Percentiles rank a stretch among this genome's conserved stretches.
Conservation (phyloP, 2,329 filamentous ascomycete species). For the Epichloe baconii region DNA sequence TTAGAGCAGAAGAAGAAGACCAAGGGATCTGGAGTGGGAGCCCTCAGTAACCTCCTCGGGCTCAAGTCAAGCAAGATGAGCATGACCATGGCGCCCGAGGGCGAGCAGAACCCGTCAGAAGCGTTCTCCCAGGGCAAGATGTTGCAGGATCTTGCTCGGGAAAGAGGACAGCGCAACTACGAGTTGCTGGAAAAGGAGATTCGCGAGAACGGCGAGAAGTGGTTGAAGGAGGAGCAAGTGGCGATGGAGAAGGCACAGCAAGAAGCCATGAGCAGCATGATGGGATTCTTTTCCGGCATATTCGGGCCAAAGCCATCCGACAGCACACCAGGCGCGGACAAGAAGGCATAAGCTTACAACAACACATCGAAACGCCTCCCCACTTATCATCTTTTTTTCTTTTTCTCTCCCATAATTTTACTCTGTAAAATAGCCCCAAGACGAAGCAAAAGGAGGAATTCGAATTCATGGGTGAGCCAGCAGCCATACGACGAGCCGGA, state of each 20-base stretch:
- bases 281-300: slow-evolving; percentile 47
- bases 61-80: slow-evolving; percentile 58
- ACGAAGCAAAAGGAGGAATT: neutral
- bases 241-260: slow-evolving; percentile 81
- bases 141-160: slow-evolving; percentile 86
- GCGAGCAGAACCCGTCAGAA: slow-evolving; percentile 59
- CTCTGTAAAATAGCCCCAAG: neutral
- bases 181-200: slow-evolving; percentile 83
- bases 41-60: slow-evolving; percentile 60
- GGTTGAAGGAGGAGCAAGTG: slow-evolving; percentile 85
- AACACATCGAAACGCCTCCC: neutral
- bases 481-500: neutral
- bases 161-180: slow-evolving; percentile 84
- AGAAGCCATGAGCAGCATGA: slow-evolving; percentile 87
- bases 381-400: neutral
- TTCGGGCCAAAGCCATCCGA: slow-evolving; percentile 13
- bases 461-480: neutral
- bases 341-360: slow-evolving; percentile 8
- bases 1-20: slow-evolving; percentile 53
- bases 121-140: slow-evolving; percentile 89
- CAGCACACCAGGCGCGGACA: slow-evolving; percentile 3
- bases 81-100: slow-evolving; percentile 45
- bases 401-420: neutral
- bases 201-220: slow-evolving; percentile 83
- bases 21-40: slow-evolving; percentile 48